These are phyloP conservation scores for Punica granatum DNA, from an alignment of 345 rosid genomes.

Conservation along the genomic window DNA sequence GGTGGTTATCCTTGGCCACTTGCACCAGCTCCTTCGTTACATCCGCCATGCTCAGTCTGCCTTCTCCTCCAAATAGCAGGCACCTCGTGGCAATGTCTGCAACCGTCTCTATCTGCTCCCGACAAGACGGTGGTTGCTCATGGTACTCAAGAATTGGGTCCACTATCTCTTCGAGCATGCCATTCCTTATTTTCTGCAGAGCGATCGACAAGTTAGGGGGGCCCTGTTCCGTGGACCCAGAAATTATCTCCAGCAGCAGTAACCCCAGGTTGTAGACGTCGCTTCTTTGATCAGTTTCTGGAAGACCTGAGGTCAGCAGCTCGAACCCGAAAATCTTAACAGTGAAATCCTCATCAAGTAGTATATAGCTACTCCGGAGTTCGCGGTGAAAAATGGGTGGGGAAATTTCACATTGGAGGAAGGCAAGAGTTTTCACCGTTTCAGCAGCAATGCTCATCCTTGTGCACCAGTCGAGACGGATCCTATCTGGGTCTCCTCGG, in stretches of 20 bases:
- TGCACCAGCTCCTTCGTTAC: constrained; percentile 65
- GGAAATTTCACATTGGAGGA: constrained; percentile 52
- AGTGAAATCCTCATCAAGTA: constrained; percentile 49
- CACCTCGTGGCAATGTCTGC: constrained; percentile 78
- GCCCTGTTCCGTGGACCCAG: constrained; percentile 24
- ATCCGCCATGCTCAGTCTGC: constrained; percentile 65
- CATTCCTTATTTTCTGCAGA: constrained; percentile 44
- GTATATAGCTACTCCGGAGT: constrained; percentile 43
- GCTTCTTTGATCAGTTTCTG: neutral
- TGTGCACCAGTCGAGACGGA: constrained; percentile 59
- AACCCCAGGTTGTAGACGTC: constrained; percentile 62
- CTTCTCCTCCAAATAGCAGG: constrained; percentile 64
- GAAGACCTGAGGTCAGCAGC: constrained; percentile 8
- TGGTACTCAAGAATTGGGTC: constrained; percentile 63
- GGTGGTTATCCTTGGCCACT: constrained; percentile 40
- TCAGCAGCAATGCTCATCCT: constrained; percentile 60
- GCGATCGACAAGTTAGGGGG: constrained; percentile 18
- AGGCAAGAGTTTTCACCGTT: constrained; percentile 52
- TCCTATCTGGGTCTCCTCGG: constrained; percentile 17
- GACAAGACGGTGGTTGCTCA: constrained; percentile 38
- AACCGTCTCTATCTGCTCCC: constrained; percentile 59
- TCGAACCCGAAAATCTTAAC: constrained; percentile 60
- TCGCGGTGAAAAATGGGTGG: constrained; percentile 63
- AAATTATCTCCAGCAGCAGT: constrained; percentile 59
- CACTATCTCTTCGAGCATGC: constrained; percentile 64